Conservation (phyloP, 2,329 filamentous ascomycete genomes). For the Blastomyces gilchristii region DNA sequence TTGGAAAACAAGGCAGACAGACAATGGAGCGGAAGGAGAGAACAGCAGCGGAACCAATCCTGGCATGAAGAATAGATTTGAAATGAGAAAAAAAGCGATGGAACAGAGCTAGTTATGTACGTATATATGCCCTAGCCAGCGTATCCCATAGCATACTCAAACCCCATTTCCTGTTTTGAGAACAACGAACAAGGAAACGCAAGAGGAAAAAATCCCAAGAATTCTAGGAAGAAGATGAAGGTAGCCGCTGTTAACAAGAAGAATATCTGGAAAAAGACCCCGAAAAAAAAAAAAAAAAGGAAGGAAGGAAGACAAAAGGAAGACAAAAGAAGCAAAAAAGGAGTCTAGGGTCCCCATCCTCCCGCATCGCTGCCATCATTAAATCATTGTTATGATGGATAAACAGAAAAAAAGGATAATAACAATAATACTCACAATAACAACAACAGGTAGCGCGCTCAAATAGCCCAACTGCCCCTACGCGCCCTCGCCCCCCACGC, state of each 20-base stretch:
- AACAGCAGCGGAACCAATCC: too few species aligned
- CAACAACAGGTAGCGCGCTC: slow-evolving; percentile 6
- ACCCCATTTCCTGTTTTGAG: too few species aligned
- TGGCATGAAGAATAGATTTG: too few species aligned
- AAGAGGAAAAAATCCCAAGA: not conserved
- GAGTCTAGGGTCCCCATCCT: not conserved
- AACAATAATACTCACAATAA: not conserved
- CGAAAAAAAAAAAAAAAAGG: too few species aligned
- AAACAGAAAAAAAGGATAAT: not conserved
- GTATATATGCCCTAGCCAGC: too few species aligned
- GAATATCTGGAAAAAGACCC: not conserved
- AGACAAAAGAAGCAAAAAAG: not conserved
- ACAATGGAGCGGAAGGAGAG: too few species aligned
- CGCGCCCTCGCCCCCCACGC: slow-evolving; percentile 54
- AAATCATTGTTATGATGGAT: not conserved
- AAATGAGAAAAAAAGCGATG: too few species aligned
- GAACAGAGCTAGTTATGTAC: too few species aligned
- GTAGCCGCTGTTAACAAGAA: not conserved
- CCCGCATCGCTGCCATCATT: not conserved
- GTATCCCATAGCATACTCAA: too few species aligned
- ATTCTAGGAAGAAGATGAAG: not conserved
- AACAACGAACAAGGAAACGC: not conserved
- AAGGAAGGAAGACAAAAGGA: too few species aligned
- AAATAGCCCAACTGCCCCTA: slow-evolving; percentile 62
- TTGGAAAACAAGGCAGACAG: too few species aligned